Evolutionary conservation across 768 basidiomycete species (phyloP), one percentile per base, ranked within the genome.

Genomic region (Pisolithus marmoratus): DNA sequence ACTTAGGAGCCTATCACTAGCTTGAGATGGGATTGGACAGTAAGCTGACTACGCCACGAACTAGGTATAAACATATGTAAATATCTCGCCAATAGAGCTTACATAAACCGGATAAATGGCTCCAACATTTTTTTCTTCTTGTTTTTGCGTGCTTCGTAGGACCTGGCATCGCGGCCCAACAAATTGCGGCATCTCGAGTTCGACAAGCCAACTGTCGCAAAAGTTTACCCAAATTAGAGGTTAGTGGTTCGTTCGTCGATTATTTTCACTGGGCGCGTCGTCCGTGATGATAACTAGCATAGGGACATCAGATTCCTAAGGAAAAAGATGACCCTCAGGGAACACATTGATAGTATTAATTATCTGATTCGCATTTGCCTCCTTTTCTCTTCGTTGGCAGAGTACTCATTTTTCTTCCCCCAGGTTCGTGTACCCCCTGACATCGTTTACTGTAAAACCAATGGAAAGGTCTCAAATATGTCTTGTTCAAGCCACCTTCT

Each of bases 391-490:
- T 31, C 4, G 5, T 9, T 38, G 26, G 23, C n/a, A 12, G 31
- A 4, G 4, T 47, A 29, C 24, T 43, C 9, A 53, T 41, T 54
- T 56, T 34, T 50, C 27, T 49, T 31, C n/a, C 14, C 27, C 6
- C 56, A 84, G 78, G 71, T 80, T 4, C 84, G 87, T 58, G 69
- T 86, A 7, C 81, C 82, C 0, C 60, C 82, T 24, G 79, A 82
- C 34, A 4, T 5, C 12, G 3, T 43, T 49, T 69, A 0, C 51
- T 58, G 2, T 76, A 77, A 2, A 74, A 74, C 50, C 66, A 74
- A 29, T 60, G 79, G 1, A 82, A 84, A 59, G 86, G 85, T 14
- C 70, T 86, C 1, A 85, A 79, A 2, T 88, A 81, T 57, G 74
- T 85, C 29, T 72, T 74, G 2, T 88, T 77, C 53, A 63, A 56